Conservation (phyloP, 352 stramenopile species). For the Globisporangium middletonii region DNA sequence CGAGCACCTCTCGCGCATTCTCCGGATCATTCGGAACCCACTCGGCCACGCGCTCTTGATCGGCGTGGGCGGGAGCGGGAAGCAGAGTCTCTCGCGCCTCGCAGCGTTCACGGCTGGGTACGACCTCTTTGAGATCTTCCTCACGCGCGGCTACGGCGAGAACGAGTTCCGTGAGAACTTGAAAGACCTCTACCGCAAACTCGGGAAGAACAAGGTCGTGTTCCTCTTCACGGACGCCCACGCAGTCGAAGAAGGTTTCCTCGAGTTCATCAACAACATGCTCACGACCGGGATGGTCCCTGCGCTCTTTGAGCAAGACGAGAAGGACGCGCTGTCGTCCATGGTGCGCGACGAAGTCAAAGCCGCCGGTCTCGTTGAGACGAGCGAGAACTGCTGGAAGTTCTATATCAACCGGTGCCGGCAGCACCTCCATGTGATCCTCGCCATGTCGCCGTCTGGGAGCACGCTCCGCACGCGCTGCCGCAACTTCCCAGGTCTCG, state of each 20-base stretch:
- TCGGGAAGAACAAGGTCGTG: conserved; percentile 86
- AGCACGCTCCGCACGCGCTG: conserved; percentile 91
- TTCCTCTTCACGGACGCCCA: conserved; percentile 96
- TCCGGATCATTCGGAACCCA: conserved; percentile 91
- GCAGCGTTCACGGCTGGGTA: conserved; percentile 92
- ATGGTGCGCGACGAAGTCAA: conserved; percentile 89
- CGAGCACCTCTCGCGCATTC: conserved; percentile 90
- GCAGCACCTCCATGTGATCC: conserved; percentile 92
- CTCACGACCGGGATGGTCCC: conserved; percentile 93
- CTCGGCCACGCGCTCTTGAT: conserved; percentile 92
- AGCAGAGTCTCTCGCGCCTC: conserved; percentile 91
- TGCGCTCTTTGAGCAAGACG: conserved; percentile 90
- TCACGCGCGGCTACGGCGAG: conserved; percentile 92
- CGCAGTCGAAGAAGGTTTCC: conserved; percentile 93
- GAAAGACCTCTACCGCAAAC: conserved; percentile 90
- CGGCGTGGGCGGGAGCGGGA: conserved; percentile 91
- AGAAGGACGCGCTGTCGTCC: conserved; percentile 83
- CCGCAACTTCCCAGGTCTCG: conserved; percentile 92
- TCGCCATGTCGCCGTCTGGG: conserved; percentile 93
- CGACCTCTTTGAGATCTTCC: conserved; percentile 93
- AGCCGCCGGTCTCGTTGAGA: conserved; percentile 83
- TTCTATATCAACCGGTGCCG: conserved; percentile 93
- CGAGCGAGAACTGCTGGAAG: conserved; percentile 91
- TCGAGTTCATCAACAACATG: conserved; percentile 98
- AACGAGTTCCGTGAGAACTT: conserved; percentile 92